Evolutionary conservation across 2,329 filamentous ascomycete genomes (phyloP), one percentile per base, ranked within the genome.

Genomic region (Penicillium aurantiogriseum): DNA sequence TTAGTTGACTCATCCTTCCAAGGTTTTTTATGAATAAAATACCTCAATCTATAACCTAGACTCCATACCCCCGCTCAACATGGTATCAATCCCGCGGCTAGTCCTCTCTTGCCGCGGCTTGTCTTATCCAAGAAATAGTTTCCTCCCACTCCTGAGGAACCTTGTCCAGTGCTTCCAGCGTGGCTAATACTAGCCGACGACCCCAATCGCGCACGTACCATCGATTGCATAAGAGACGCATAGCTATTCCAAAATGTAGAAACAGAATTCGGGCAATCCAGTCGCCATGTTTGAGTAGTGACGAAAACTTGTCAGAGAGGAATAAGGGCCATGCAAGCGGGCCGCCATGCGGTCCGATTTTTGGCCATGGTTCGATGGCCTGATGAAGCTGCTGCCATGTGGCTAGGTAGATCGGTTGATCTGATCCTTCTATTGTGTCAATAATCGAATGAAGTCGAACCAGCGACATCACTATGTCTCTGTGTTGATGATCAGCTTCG

Each of bases 201-300:
- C 71, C 70, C 64, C 65, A 69, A 21, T 69, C 68, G n/a, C 64
- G 63, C 11, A 72, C 69, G 53, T 70, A 73, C 71, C 70, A 73
- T 31, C 68, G 66, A 56, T 71, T 62, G 1, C 66, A 69, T 33
- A 71, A 45, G n/a, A 73, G 64, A 46, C 69, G 68, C 67, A 73
- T 68, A 0, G 63, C 65, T 4, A 70, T 63, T 3, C 68, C 67
- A 52, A 70, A 70, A 54, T 72, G 66, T 23, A 73, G 50, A 33
- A 71, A 72, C 15, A 73, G 6, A 19, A 73, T 62, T 1, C 68
- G 67, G 11, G 69, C 69, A 38, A 66, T 45, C 70, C 71, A 72
- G 51, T 73, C 68, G 2, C 68, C 70, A 10, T 64, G 54, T 49
- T 70, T 62, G 2, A 72, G 51, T 1, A 70, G 46, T 8, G 57